Conservation (phyloP, 2,329 filamentous ascomycete genomes). For the Chalara sp. region DNA sequence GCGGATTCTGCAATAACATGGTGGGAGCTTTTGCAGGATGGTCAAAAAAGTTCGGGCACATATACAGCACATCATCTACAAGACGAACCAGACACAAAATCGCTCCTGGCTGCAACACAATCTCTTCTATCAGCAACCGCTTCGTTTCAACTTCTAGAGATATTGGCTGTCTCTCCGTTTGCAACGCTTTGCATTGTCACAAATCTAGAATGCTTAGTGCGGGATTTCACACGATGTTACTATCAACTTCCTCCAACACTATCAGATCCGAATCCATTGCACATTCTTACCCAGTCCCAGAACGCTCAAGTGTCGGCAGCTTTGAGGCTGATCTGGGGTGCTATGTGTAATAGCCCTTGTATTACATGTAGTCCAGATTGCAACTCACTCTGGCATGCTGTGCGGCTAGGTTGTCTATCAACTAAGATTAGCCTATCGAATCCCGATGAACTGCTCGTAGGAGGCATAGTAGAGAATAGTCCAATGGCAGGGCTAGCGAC, state of each 20-base stretch:
- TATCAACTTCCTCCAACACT: slow-evolving; percentile 28
- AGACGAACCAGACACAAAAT: slow-evolving; percentile 18
- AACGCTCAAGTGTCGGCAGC: slow-evolving; percentile 24
- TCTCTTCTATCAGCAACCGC: slow-evolving; percentile 26
- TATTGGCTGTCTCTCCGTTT: slow-evolving; percentile 22
- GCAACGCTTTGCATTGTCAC: slow-evolving; percentile 23
- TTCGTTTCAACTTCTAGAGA: slow-evolving; percentile 17
- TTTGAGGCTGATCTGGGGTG: slow-evolving; percentile 16
- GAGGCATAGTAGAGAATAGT: slow-evolving; percentile 29
- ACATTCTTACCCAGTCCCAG: slow-evolving; percentile 28
- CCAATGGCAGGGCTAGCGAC: slow-evolving; percentile 27
- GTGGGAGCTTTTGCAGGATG: slow-evolving; percentile 11
- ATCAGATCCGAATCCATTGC: slow-evolving; percentile 27
- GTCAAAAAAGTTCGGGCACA: background rate
- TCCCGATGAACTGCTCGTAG: slow-evolving; percentile 29
- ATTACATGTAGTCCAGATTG: slow-evolving; percentile 1
- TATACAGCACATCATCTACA: background rate
- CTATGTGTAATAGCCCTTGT: slow-evolving; percentile 15
- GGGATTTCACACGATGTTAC: slow-evolving; percentile 29
- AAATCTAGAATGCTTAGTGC: slow-evolving; percentile 23
- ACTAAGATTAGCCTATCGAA: slow-evolving; percentile 26
- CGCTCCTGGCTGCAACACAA: slow-evolving; percentile 26
- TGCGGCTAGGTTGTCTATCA: slow-evolving; percentile 21
- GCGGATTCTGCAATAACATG: slow-evolving; percentile 23
- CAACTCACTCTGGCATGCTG: slow-evolving; percentile 20